Percentiles rank a stretch among this genome's conserved stretches.
phyloP scores from a whole-genome alignment of 306 rosid species.

The Medicago lupulina region DNA sequence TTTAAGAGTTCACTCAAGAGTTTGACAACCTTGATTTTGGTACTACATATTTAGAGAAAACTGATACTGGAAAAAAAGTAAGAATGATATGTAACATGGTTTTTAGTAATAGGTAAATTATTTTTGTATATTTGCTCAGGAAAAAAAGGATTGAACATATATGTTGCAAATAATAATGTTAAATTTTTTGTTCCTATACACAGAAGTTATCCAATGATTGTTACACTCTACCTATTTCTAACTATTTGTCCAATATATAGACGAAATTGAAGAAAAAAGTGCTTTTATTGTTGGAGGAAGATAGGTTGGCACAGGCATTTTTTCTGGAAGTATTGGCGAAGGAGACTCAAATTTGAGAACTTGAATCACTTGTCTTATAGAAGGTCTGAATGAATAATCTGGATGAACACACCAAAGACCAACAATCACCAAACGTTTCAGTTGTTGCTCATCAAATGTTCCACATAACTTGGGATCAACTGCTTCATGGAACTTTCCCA shows the following conservation, averaged over 20 bases:
- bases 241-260: constrained; percentile 25
- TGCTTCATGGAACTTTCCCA: constrained; percentile 37
- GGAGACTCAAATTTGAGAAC: constrained; percentile 48
- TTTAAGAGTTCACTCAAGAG: neutral
- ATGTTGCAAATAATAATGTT: neutral
- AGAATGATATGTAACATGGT: neutral
- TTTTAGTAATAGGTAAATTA: neutral
- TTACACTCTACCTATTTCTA: neutral
- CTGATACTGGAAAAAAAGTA: neutral
- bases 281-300: constrained; percentile 39
- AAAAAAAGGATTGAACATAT: neutral
- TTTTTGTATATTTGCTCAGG: neutral
- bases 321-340: constrained; percentile 43
- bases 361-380: constrained; percentile 47
- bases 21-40: neutral
- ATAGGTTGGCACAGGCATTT: constrained; percentile 52
- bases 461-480: constrained; percentile 41
- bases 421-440: constrained; percentile 41
- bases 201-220: neutral
- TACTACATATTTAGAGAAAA: neutral
- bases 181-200: neutral
- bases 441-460: constrained; percentile 42
- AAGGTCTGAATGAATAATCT: constrained; percentile 44
- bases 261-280: constrained; percentile 36
- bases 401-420: constrained; percentile 62